These are phyloP conservation scores for Yamadazyma friedrichii DNA, from an alignment of 1,139 yeast species.

Conservation along the genomic window DNA sequence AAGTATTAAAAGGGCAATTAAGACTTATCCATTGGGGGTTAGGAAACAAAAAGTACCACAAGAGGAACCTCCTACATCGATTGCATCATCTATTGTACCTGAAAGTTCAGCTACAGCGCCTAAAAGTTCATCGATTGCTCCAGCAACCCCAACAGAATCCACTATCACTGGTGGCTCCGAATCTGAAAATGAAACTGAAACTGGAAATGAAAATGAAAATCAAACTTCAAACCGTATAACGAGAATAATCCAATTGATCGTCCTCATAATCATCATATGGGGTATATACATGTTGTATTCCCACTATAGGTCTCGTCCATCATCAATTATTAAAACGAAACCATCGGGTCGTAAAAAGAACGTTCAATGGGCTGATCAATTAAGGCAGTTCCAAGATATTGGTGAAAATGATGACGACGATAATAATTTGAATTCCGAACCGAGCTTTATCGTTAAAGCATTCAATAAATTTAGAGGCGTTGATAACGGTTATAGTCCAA, in stretches of 20 bases:
- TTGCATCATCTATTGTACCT: neutral
- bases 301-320: constrained; percentile 39
- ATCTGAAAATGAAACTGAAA: constrained; percentile 6
- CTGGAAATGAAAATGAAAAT: constrained; percentile 5
- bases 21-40: constrained; percentile 35
- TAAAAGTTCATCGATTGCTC: constrained; percentile 13
- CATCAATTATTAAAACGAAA: constrained; percentile 42
- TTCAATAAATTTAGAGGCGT: constrained; percentile 37
- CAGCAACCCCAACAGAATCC: constrained; percentile 8
- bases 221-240: constrained; percentile 28
- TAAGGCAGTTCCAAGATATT: constrained; percentile 32
- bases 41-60: constrained; percentile 8
- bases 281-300: constrained; percentile 40
- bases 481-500: constrained; percentile 22
- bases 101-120: constrained; percentile 2
- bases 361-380: constrained; percentile 61
- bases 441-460: constrained; percentile 40
- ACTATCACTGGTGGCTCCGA: constrained; percentile 2
- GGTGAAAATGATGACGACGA: constrained; percentile 7
- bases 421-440: constrained; percentile 5
- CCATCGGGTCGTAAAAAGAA: constrained; percentile 44
- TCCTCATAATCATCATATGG: constrained; percentile 43
- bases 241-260: constrained; percentile 41
- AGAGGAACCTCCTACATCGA: neutral
- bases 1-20: constrained; percentile 17